These are phyloP conservation scores for Terfezia boudieri DNA, from an alignment of 495 filamentous ascomycete species.

Conservation along the genomic window DNA sequence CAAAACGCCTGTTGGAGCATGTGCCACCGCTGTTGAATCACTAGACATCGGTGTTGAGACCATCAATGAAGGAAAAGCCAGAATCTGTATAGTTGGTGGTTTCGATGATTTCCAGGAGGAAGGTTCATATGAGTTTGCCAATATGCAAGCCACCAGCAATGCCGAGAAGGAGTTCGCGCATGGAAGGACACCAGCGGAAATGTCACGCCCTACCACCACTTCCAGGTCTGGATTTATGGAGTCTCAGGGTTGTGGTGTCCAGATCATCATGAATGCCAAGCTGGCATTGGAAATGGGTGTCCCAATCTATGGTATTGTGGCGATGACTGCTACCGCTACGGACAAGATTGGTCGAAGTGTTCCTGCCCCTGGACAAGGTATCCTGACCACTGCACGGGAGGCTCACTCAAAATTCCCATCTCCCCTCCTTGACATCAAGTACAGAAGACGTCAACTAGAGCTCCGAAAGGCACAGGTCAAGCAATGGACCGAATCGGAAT, in stretches of 20 bases:
- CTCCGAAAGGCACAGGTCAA: constrained; percentile 77
- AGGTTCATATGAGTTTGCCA: constrained; percentile 97
- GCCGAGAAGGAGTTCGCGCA: constrained; percentile 88
- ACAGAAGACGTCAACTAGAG: constrained; percentile 83
- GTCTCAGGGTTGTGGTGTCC: constrained; percentile 93
- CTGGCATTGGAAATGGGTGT: constrained; percentile 97
- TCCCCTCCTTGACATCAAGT: constrained; percentile 87
- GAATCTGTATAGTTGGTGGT: constrained; percentile 90
- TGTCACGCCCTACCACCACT: constrained; percentile 93
- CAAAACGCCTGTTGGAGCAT: constrained; percentile 95
- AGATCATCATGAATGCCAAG: constrained; percentile 93
- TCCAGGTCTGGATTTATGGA: constrained; percentile 98
- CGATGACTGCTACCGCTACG: constrained; percentile 86
- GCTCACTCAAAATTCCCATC: constrained; percentile 76
- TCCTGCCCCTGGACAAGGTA: constrained; percentile 86
- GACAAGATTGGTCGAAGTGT: constrained; percentile 98
- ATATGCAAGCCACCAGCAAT: constrained; percentile 99
- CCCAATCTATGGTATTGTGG: constrained; percentile 87
- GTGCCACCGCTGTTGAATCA: constrained; percentile 91
- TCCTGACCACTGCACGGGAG: constrained; percentile 92
- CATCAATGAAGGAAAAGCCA: constrained; percentile 91
- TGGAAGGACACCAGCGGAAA: constrained; percentile 84
- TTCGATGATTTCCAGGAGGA: constrained; percentile 99
- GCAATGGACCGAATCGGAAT: constrained; percentile 85
- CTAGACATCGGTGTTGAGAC: constrained; percentile 95